Evolutionary conservation across 1,284 basidiomycete genomes (phyloP).

Genomic region (Ceratobasidium sp.): DNA sequence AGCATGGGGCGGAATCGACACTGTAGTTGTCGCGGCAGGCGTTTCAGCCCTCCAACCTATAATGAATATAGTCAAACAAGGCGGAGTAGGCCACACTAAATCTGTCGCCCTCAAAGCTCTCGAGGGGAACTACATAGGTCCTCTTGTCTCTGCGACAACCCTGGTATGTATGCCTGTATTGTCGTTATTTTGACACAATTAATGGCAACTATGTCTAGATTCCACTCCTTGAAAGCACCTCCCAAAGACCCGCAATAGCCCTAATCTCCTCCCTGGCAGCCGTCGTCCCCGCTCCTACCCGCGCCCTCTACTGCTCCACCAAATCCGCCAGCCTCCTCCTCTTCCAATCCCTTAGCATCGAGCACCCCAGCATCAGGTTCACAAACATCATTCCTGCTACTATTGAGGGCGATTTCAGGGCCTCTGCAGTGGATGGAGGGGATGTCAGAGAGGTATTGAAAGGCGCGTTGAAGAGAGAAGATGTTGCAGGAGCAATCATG

Average conservation of each 20-base stretch:
- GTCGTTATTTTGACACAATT: constrained; percentile 6
- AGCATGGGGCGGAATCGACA: constrained; percentile 88
- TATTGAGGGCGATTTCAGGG: constrained; percentile 79
- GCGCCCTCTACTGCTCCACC: constrained; percentile 84
- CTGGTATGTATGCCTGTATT: constrained; percentile 63
- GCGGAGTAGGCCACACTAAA: constrained; percentile 56
- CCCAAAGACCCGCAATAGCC: constrained; percentile 76
- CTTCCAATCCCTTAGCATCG: constrained; percentile 81
- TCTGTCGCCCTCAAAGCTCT: constrained; percentile 66
- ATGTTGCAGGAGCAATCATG: constrained; percentile 67
- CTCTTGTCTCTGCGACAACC: constrained; percentile 69
- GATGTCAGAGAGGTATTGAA: constrained; percentile 58
- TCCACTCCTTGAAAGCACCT: constrained; percentile 77
- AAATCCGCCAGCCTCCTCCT: constrained; percentile 84
- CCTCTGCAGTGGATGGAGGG: constrained; percentile 75
- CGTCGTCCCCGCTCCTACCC: constrained; percentile 85
- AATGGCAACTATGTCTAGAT: constrained; percentile 62
- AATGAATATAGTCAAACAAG: constrained; percentile 74
- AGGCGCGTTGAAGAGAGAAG: constrained; percentile 48
- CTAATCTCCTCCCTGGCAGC: constrained; percentile 85
- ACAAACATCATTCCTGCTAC: constrained; percentile 65
- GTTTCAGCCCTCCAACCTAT: constrained; percentile 85
- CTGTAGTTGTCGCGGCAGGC: constrained; percentile 84
- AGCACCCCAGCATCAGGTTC: constrained; percentile 74
- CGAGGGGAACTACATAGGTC: constrained; percentile 72